Base-by-base conservation (phyloP, 495 filamentous ascomycete species). In the Penicilliopsis zonata region DNA sequence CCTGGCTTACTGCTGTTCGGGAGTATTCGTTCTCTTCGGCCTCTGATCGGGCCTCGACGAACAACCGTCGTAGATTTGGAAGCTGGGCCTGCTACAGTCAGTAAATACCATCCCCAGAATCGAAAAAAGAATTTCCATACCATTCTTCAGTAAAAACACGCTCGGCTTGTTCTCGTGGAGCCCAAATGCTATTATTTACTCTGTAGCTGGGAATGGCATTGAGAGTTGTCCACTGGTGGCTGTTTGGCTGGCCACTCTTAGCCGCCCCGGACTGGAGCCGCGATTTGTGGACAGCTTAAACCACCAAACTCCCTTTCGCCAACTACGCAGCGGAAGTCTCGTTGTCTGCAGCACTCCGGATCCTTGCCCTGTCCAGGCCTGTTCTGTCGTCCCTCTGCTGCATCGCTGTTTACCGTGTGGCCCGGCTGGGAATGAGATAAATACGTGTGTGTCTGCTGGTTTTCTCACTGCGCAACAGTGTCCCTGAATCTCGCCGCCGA, bases 1-100 rank as follows among this genome's bases (percentile, higher is more conserved):
- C 28, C 37, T 32, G 15, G 23, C 46, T 22, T 63, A 96, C 90
- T 24, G 90, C 90, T 52, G 75, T 92, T 37, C 90, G 69, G 4
- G 92, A 96, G 46, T 95, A 88, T 30, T 82, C 82, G 53, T 87
- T 82, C 57, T 98, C 90, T 52, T 98, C 90, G 33, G 81, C 78
- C 41, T 96, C 92, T 3, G 85, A 85, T 33, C 90, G 69, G 8
- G 92, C 86, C 59, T 94, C 87, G 31, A 95, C 92, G 55, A 98
- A 96, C 32, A 98, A 77, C 16, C 90, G 86, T 27, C 90, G 79
- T 22, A 98, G 71, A 53, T 98, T 98, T 25, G 90, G 90, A 30
- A 98, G 78, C 57, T 81, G 90, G 40, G 79, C 82, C 85, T 82
- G 40, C n/a, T n/a, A n/a, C n/a, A n/a, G n/a, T n/a, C n/a, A n/a